Evolutionary conservation across 805 yeast species (phyloP), one percentile per base, ranked within the genome.

Genomic region (Ascoidea rubescens): DNA sequence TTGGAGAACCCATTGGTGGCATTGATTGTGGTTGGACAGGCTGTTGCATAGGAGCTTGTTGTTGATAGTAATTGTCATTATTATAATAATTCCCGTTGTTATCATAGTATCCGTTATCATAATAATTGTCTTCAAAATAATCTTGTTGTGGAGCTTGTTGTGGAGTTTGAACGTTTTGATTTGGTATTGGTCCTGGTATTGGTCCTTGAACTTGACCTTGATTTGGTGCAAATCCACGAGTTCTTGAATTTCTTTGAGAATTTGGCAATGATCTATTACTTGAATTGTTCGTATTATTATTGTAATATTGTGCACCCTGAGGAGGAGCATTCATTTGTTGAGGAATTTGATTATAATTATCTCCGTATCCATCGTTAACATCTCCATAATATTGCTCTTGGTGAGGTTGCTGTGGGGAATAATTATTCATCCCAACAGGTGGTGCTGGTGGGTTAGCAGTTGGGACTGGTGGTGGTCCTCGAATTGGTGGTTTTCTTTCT

Each of bases 21-120:
- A 21, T 21, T 21, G 28, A 21, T 21, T 21, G 28, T 21, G 28
- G 28, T 21, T 21, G 28, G 3, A 12, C 48, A 42, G 46, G 52
- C 16, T 21, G 50, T 43, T 57, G 55, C 8, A 56, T 57, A 17
- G 54, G 57, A 14, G 59, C 55, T 28, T 58, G 57, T 2, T 65
- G 56, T 5, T 64, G 64, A 43, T 62, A 58, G 57, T 65, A 61
- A 53, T 59, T 53, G 53, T 64, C 62, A 46, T 17, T 14, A 30
- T 5, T 14, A 30, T 33, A 46, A 32, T 37, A 7, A 14, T 37
- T 14, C n/a, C 45, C 47, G 5, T 45, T 31, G 12, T 45, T 50
- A 31, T 52, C 50, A 51, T 52, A 50, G 31, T 52, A 46, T 17
- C 49, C 37, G 58, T 55, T 62, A 5, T 57, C 57, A 8, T 52